Evolutionary conservation across 805 yeast species (phyloP).

Genomic region (Barnettozyma wickerhamii): DNA sequence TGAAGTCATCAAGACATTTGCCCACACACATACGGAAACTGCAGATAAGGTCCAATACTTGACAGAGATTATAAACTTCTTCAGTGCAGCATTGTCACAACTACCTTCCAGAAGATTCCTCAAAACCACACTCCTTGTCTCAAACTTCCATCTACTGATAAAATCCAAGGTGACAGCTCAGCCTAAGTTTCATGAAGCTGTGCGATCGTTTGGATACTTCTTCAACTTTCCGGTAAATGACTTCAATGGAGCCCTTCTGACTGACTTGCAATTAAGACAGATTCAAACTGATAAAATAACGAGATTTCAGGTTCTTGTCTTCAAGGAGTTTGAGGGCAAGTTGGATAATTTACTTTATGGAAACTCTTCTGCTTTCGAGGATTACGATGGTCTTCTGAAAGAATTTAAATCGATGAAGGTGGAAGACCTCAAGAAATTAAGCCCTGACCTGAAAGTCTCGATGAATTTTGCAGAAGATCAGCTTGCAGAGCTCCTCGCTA

Average conservation of each 20-base stretch:
- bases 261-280: slow-evolving; percentile 14
- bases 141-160: slow-evolving; percentile 5
- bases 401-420: neutral
- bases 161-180: neutral
- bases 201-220: slow-evolving; percentile 22
- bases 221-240: slow-evolving; percentile 40
- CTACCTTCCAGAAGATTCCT: slow-evolving; percentile 37
- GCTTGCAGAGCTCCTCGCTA: too few relatives aligned
- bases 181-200: neutral
- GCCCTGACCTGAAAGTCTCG: too few relatives aligned
- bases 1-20: neutral
- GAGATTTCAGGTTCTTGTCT: slow-evolving; percentile 24
- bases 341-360: slow-evolving; percentile 10
- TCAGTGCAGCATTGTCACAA: slow-evolving; percentile 33
- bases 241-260: slow-evolving; percentile 29
- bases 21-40: neutral
- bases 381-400: neutral
- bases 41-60: neutral
- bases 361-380: neutral
- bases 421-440: neutral
- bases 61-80: slow-evolving; percentile 11
- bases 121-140: slow-evolving; percentile 28
- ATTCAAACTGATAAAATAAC: slow-evolving; percentile 11
- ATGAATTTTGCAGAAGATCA: too few relatives aligned
- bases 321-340: slow-evolving; percentile 15